Conservation (phyloP, 1,284 basidiomycete genomes). For the Dichomitus squalens region DNA sequence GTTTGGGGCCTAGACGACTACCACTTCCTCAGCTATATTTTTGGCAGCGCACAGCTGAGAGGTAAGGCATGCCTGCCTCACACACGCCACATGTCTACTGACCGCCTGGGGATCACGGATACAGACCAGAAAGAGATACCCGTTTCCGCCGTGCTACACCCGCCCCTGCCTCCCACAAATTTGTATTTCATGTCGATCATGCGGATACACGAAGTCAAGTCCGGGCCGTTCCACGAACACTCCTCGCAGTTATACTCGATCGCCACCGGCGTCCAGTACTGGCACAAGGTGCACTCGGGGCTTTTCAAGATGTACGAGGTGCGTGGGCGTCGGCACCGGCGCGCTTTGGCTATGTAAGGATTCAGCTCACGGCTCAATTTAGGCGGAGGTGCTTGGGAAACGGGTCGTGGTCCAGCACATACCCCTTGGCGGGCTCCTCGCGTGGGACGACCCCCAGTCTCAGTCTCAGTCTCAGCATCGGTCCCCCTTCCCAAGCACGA, state of each 20-base stretch:
- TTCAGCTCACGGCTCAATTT: neutral
- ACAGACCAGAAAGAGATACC: constrained; percentile 61
- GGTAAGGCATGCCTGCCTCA: constrained; percentile 40
- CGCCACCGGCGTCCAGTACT: constrained; percentile 81
- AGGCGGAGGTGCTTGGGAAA: constrained; percentile 94
- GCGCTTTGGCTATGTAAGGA: neutral
- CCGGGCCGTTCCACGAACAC: constrained; percentile 89
- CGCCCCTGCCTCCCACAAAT: constrained; percentile 60
- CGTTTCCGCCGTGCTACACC: constrained; percentile 57
- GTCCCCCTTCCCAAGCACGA: neutral
- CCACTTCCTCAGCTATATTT: constrained; percentile 88
- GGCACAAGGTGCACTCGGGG: constrained; percentile 89
- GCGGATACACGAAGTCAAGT: constrained; percentile 82
- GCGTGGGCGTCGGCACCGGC: constrained; percentile 23
- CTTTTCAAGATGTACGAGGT: constrained; percentile 96
- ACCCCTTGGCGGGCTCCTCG: constrained; percentile 79
- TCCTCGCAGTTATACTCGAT: constrained; percentile 91
- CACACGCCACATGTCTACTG: neutral
- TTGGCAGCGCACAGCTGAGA: constrained; percentile 90
- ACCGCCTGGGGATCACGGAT: neutral
- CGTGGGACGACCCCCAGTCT: constrained; percentile 49
- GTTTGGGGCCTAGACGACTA: constrained; percentile 99
- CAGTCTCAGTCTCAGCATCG: neutral
- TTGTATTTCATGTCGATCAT: constrained; percentile 83
- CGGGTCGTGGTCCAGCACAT: constrained; percentile 97